Base-by-base conservation (phyloP, 1,284 basidiomycete species). In the Fereydounia khargensis region DNA sequence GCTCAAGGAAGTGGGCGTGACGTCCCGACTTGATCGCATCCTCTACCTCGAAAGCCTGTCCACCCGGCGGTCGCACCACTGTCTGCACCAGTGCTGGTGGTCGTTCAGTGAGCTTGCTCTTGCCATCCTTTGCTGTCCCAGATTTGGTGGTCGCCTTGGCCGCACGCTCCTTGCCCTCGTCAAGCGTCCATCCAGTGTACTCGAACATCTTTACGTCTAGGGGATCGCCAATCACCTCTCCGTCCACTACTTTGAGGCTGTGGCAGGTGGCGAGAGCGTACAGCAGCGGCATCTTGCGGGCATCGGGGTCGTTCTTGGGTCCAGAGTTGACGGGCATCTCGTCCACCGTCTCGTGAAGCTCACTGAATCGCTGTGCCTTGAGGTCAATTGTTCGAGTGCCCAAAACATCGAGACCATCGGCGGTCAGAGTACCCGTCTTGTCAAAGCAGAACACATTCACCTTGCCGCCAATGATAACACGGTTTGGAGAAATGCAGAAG, bases 371-470 rank as follows among this genome's bases (percentile, higher is more conserved):
- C 38, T 85, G 82, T 2, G 63, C 56, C 22, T 62, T 56, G 39
- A 62, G 44, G 43, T 69, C 70, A 32, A 75, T 60, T 2, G 72
- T 75, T n/a, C 73, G 65, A 14, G 65, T 64, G 2, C 73, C 73
- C 35, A 99, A 86, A 35, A 99, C 91, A 71, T 98, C 95, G 32
- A 99, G 82, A 1, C 95, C 95, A 63, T 99, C 95, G 77, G 97
- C 95, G 0, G 95, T 99, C 14, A 99, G 81, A 1, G 95, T 99
- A 2, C 95, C 95, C 1, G 95, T 99, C 80, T 99, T 99, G 81
- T 99, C 95, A 71, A 99, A 99, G 77, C 92, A 97, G 68, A 92
- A 94, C 7, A 98, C 88, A 62, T 98, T 97, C 79, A 98, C 82
- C 78, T 96, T 95, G 23, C 95, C 95, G 3, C 86, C 91, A 39